Base-by-base conservation (phyloP, 2,329 filamentous ascomycete species). In the Colletotrichum sp. region DNA sequence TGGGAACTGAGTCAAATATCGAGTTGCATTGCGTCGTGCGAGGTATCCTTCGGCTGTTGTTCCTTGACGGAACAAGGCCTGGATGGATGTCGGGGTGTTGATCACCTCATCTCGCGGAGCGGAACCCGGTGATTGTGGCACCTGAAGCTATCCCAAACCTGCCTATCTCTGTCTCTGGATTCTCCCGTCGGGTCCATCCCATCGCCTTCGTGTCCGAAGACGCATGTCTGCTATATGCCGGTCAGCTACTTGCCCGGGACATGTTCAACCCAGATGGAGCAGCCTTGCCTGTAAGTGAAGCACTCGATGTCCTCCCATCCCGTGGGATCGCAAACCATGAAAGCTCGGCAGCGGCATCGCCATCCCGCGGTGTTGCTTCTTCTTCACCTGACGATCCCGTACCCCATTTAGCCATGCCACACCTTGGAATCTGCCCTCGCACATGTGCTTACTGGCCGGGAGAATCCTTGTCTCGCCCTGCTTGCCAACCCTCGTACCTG, bases 251-350 rank as follows among this genome's bases (percentile, higher is more conserved):
- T 28, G 36, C 24, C 34, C 21, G 68, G 62, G n/a, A 69, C 62
- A 69, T 28, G 5, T 49, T 44, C 60, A 32, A 32, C 12, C 70
- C 49, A 18, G 34, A 55, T 39, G 12, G 44, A 71, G 60, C n/a
- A 65, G 36, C 13, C 34, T 3, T 72, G 39, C 32, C 69, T 67
- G 69, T 24, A 24, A 59, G 68, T 52, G 26, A n/a, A 72, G 52
- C 64, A n/a, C 18, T 30, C 66, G 2, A 34, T 49, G 39, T 1
- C 18, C 59, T 62, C 34, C 65, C 72, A 18, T 59, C 49, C 30
- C 30, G 49, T 18, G 69, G 57, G 73, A 69, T 63, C 30, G 13
- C 62, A n/a, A 76, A 57, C 73, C 69, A 62, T 76, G 30, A 24
- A 65, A 28, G 15, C 52, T 49, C 9, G 39, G 3, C 4, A 5